phyloP scores from a whole-genome alignment of 1,284 basidiomycete species.

The Wallemia mellicola region DNA sequence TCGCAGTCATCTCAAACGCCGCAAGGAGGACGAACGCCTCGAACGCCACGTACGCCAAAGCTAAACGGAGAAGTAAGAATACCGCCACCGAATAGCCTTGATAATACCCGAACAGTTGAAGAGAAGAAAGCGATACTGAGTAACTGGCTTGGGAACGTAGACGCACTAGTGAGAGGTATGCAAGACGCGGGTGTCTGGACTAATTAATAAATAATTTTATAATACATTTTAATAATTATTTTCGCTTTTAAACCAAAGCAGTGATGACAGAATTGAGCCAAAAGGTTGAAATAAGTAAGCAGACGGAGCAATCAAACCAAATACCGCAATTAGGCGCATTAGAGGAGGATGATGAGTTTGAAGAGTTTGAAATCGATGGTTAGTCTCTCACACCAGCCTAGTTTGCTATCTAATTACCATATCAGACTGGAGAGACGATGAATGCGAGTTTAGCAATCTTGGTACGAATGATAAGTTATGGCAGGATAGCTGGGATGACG shows the following conservation, averaged over 20 bases:
- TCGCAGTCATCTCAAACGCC: too few relatives aligned
- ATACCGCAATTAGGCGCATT: not conserved
- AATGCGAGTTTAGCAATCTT: not conserved
- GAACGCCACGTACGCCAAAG: not conserved
- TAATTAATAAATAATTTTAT: too few relatives aligned
- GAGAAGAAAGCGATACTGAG: not conserved
- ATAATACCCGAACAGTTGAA: not conserved
- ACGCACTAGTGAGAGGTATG: not conserved
- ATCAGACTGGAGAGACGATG: conserved; percentile 1
- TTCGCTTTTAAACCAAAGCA: not conserved
- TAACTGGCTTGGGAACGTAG: not conserved
- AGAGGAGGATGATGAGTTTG: conserved; percentile 1
- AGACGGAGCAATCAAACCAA: not conserved
- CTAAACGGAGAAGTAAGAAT: not conserved
- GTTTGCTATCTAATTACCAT: too few relatives aligned
- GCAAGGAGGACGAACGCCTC: too few relatives aligned
- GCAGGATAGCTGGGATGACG: conserved; percentile 1
- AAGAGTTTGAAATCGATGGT: conserved; percentile 1
- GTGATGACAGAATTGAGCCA: not conserved
- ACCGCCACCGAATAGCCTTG: not conserved
- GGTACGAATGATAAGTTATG: not conserved
- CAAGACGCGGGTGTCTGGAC: not conserved
- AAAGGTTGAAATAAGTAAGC: not conserved
- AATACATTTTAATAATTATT: too few relatives aligned
- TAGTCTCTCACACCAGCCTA: too few relatives aligned